Evolutionary conservation across 106 monocot genomes (phyloP).

Genomic region (Narthecium ossifragum): DNA sequence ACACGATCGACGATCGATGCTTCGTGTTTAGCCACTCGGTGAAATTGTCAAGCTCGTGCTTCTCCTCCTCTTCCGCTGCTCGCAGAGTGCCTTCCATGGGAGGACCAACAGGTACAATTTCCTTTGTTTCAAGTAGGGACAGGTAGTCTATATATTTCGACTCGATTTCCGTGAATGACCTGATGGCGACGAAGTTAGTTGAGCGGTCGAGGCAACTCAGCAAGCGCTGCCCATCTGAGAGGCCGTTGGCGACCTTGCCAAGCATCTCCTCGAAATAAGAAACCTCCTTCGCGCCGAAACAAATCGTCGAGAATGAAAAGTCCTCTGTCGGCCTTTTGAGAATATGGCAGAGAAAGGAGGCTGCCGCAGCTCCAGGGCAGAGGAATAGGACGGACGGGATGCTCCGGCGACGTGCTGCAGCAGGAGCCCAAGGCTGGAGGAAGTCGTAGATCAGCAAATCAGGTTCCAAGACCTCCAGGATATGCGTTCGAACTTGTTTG

Average conservation of each 20-base stretch:
- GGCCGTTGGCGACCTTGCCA: slow-evolving; percentile 6
- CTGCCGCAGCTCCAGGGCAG: slow-evolving; percentile 12
- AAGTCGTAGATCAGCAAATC: slow-evolving; percentile 60
- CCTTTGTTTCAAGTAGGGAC: slow-evolving; percentile 32
- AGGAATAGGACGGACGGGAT: slow-evolving; percentile 46
- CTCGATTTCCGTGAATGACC: slow-evolving; percentile 47
- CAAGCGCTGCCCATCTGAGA: slow-evolving; percentile 31
- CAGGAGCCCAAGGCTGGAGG: slow-evolving; percentile 54
- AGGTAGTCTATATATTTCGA: slow-evolving; percentile 40
- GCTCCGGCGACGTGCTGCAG: slow-evolving; percentile 14
- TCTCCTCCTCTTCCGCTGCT: slow-evolving; percentile 1
- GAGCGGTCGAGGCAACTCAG: slow-evolving; percentile 28
- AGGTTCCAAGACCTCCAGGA: slow-evolving; percentile 26
- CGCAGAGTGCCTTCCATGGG: slow-evolving; percentile 25
- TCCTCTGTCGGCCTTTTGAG: background rate
- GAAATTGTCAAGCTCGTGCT: background rate
- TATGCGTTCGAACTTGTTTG: too few species aligned
- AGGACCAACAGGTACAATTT: slow-evolving; percentile 38
- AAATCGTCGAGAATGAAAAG: slow-evolving; percentile 27
- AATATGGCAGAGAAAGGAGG: slow-evolving; percentile 37
- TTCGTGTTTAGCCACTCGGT: slow-evolving; percentile 34
- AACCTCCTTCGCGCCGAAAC: slow-evolving; percentile 6
- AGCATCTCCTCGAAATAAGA: slow-evolving; percentile 1
- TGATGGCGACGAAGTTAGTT: slow-evolving; percentile 36
- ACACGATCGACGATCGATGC: slow-evolving; percentile 35